Evolutionary conservation across 139 green algal species (phyloP), one percentile per base, ranked within the genome.

Genomic region (Edaphochlamys debaryana): DNA sequence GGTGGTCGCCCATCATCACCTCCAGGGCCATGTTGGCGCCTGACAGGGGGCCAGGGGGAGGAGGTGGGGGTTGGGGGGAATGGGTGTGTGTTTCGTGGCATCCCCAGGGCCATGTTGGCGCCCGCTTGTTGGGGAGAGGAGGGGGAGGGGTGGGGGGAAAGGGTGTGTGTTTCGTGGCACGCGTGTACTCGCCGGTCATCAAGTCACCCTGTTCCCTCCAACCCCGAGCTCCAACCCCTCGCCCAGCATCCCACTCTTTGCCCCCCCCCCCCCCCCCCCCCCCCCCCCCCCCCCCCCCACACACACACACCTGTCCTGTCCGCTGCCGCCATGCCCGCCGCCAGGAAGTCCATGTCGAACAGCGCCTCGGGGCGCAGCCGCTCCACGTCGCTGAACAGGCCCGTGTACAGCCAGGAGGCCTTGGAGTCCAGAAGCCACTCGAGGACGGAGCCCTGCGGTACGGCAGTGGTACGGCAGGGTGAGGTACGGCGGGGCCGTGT

Each of bases 1-100:
- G n/a, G n/a, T n/a, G n/a, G n/a, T 80, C 56, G 27, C 85, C 69
- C 17, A 45, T 30, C 27, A 82, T 29, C 70, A 89, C 85, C 69
- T 89, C 78, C 71, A 89, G 56, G 1, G 85, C 71, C 85, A 89
- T 89, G 85, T 89, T 89, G 79, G 71, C 72, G 23, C 85, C 85
- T 89, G 78, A 9, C 17, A n/a, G 42, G 32, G 40, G 34, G 25
- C n/a, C 38, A 45, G 66, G 38, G 20, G 36, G 50, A 19, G 34
- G n/a, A n/a, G n/a, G n/a, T n/a, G n/a, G n/a, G n/a, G n/a, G n/a
- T n/a, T n/a, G n/a, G n/a, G n/a, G n/a, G n/a, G n/a, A n/a, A n/a
- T n/a, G n/a, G n/a, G n/a, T n/a, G n/a, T n/a, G n/a, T n/a, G n/a
- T n/a, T n/a, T n/a, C n/a, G n/a, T n/a, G n/a, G n/a, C n/a, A n/a